phyloP scores from a whole-genome alignment of 768 basidiomycete species.

The Tylopilus rubrobrunneus region DNA sequence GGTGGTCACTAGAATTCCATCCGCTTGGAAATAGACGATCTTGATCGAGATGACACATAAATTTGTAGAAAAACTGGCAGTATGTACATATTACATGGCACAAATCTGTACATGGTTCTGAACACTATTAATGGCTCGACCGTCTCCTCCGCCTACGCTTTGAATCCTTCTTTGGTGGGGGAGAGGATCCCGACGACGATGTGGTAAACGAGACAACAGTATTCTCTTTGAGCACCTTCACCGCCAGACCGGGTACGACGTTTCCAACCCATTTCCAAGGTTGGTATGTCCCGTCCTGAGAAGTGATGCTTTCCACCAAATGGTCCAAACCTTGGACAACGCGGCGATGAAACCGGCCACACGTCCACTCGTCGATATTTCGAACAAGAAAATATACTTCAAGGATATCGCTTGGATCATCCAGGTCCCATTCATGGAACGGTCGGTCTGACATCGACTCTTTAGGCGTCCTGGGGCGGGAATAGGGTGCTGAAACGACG shows the following conservation, averaged over 20 bases:
- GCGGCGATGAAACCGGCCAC: constrained; percentile 37
- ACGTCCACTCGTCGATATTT: constrained; percentile 54
- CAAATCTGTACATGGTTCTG: not conserved
- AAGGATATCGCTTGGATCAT: constrained; percentile 42
- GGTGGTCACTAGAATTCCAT: constrained; percentile 66
- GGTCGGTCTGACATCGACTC: constrained; percentile 17
- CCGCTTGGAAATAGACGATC: constrained; percentile 60
- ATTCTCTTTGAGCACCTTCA: constrained; percentile 37
- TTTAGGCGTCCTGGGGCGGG: constrained; percentile 13
- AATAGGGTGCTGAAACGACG: constrained; percentile 49
- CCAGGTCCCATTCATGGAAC: constrained; percentile 50
- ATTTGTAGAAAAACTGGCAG: constrained; percentile 13
- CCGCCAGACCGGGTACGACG: constrained; percentile 13
- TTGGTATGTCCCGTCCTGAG: constrained; percentile 32
- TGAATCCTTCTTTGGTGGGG: constrained; percentile 27
- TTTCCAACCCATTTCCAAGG: constrained; percentile 50
- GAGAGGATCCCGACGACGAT: constrained; percentile 24
- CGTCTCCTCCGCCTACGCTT: constrained; percentile 28
- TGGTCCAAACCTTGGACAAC: constrained; percentile 38
- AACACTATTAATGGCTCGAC: constrained; percentile 20
- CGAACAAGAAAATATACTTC: constrained; percentile 48
- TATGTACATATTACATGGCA: not conserved
- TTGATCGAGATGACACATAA: not conserved
- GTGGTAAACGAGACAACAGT: constrained; percentile 24
- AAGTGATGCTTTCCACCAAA: constrained; percentile 34